Base-by-base conservation (phyloP, 495 filamentous ascomycete genomes). In the Hypoxylon crocopeplum region DNA sequence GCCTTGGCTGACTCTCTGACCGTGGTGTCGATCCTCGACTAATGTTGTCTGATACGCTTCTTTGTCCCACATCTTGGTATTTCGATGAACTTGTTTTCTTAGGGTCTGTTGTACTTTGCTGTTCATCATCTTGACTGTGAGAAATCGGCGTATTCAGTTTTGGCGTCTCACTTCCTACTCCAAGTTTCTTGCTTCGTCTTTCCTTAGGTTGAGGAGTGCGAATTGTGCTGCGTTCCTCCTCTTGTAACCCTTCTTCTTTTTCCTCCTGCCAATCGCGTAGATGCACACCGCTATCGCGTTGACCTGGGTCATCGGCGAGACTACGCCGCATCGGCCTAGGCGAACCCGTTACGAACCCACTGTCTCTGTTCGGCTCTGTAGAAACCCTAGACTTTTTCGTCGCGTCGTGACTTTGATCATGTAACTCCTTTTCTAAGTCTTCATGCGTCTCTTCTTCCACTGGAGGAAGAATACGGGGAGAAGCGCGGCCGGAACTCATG, bases 251-350 rank as follows among this genome's bases (percentile, higher is more conserved):
- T 61, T 50, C 49, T 41, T 44, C 12, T 20, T 54, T 50, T 19
- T 59, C 58, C 24, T 68, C 70, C 7, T 48, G 38, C 67, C 58
- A 72, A 27, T 77, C 75, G 11, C 71, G 72, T n/a, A 81, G 68
- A 62, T 82, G 75, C 15, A 83, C 73, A 27, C 80, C 82, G 66
- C 82, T 83, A 53, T 84, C 82, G 1, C 80, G 79, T 22, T 70
- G 64, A 21, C 67, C 63, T 19, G 77, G 64, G 44, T 71, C 56
- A 29, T 67, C 64, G 20, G 46, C 69, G 20, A 40, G 39, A 55
- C 56, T 59, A 36, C 55, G 66, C 24, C 66, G 69, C 25, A 69
- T 59, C n/a, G 67, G 67, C 42, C 70, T 69, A 21, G 79, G 75
- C n/a, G 78, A 79, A 29, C 66, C 75, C 0, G 69, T 67, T 13